Percentiles rank a stretch among this genome's conserved stretches.
Conservation (phyloP, 805 yeast genomes). For the Cephaloascus albidus region DNA sequence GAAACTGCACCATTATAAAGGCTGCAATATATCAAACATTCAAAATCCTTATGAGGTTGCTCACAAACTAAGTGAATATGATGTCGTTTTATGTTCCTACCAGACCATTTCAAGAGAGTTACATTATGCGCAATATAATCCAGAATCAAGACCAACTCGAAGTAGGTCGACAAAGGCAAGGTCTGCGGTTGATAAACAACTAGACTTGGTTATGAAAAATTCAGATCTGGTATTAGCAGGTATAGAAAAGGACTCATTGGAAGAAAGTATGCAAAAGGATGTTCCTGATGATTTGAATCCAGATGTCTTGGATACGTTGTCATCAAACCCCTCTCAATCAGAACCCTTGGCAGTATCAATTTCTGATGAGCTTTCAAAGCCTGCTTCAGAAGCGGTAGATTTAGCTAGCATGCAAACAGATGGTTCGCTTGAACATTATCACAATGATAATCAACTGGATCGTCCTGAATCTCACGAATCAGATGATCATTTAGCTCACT, state of each 20-base stretch:
- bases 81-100: conserved; percentile 77
- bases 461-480: conserved; percentile 6
- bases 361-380: too few species aligned
- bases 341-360: too few species aligned
- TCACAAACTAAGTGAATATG: conserved; percentile 48
- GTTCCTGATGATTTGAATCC: background rate
- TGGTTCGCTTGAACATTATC: conserved; percentile 6
- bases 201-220: too few species aligned
- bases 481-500: background rate
- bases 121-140: conserved; percentile 68
- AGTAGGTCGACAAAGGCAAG: conserved; percentile 18
- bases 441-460: conserved; percentile 10
- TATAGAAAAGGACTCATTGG: too few species aligned
- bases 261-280: background rate
- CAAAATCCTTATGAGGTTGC: conserved; percentile 33
- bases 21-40: conserved; percentile 15
- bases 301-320: background rate
- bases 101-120: conserved; percentile 62
- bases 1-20: conserved; percentile 55
- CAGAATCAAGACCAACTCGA: conserved; percentile 41
- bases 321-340: too few species aligned
- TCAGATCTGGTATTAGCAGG: too few species aligned
- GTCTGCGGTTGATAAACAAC: conserved; percentile 1
- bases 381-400: too few species aligned
- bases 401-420: conserved; percentile 6